Conservation (phyloP, 1,284 basidiomycete genomes). For the Apiotrichum siamense region DNA sequence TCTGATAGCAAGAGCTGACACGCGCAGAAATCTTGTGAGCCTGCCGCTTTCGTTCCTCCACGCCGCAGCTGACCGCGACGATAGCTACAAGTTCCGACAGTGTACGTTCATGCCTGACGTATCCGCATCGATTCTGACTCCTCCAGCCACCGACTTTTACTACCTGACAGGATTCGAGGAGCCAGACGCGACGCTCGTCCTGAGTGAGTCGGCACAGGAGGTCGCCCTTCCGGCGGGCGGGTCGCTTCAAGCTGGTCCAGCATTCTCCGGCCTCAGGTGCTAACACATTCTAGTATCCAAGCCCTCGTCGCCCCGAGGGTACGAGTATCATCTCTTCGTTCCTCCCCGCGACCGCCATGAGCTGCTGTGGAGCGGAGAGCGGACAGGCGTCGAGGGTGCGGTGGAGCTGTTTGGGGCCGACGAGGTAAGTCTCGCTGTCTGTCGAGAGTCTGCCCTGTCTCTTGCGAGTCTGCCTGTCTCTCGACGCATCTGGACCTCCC, state of each 20-base stretch:
- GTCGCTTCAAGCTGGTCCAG: too few species aligned
- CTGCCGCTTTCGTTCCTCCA: neutral
- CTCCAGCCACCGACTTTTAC: conserved; percentile 73
- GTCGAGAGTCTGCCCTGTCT: too few species aligned
- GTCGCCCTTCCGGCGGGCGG: too few species aligned
- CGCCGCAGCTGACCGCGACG: neutral
- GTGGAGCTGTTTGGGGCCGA: conserved; percentile 67
- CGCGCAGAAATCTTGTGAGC: conserved; percentile 54
- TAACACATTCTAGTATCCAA: too few species aligned
- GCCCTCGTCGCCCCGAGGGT: conserved; percentile 63
- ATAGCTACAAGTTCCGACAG: conserved; percentile 90
- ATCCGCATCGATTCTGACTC: neutral
- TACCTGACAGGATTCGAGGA: conserved; percentile 94
- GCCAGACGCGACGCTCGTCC: conserved; percentile 77
- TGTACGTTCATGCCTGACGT: conserved; percentile 20
- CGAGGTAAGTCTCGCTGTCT: conserved; percentile 46
- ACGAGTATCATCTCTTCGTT: conserved; percentile 85
- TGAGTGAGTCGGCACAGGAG: too few species aligned
- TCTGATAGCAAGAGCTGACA: conserved; percentile 6
- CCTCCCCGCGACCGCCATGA: conserved; percentile 66
- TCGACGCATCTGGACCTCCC: too few species aligned
- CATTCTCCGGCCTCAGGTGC: neutral
- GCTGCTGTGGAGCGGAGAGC: conserved; percentile 89
- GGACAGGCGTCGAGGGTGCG: conserved; percentile 60
- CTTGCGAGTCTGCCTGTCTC: too few species aligned